Evolutionary conservation across 2,329 filamentous ascomycete species (phyloP), one percentile per base, ranked within the genome.

Genomic region (Lachnellula subtilissima): DNA sequence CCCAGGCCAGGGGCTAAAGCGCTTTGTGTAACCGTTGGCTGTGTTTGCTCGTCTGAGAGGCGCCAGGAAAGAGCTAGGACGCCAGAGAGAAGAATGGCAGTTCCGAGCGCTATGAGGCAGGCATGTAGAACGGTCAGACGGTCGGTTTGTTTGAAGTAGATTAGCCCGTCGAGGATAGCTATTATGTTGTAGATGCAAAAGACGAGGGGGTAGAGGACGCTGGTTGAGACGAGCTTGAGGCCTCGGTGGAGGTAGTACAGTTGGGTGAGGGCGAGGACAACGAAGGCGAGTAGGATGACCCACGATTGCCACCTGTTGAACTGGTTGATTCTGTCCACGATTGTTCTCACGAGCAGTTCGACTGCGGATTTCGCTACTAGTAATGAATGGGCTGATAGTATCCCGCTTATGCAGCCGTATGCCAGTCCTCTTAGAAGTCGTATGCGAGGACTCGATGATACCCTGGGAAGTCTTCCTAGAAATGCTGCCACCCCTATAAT

Each of bases 141-240:
- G 61, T 91, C 87, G 52, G 87, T 88, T 73, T 99, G 94, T 65
- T 88, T 82, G 75, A 97, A 99, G 74, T 97, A 99, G 66, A 99
- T 96, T 64, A 99, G 80, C 35, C 94, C 94, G 73, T 99, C 94
- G 64, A 97, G 78, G 64, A 99, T 99, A 63, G 94, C 94, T 68
- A 97, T 92, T 68, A 99, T 96, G 78, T 99, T 99, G 80, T 97
- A 99, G 62, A 97, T 85, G 79, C 94, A 99, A 74, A 99, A 99
- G 40, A 97, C 92, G 65, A 97, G 86, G 5, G 94, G 94, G 73
- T 99, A 99, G 64, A 99, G 80, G 59, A 97, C 88, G 67, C 91
- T 96, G 22, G 94, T 97, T 53, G 92, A 97, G 72, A 95, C 91
- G 52, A 99, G 81, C 73, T 96, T 96, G 60, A 99, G 80, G 52